Conservation (phyloP, 2,329 filamentous ascomycete species). For the Penicillium palitans region DNA sequence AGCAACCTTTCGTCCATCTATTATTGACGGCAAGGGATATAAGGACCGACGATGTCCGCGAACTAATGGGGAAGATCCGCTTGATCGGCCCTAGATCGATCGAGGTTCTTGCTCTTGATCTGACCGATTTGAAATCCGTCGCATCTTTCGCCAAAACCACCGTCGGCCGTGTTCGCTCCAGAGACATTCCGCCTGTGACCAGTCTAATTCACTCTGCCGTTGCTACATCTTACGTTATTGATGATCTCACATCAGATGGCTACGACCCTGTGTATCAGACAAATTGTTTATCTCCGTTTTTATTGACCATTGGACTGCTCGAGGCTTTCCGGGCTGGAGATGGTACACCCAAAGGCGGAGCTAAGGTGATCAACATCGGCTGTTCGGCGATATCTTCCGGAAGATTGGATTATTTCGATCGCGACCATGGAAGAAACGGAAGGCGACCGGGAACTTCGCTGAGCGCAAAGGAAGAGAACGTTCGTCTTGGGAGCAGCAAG, state of each 20-base stretch:
- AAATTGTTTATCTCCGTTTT: slow-evolving; percentile 40
- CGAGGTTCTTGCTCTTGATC: slow-evolving; percentile 33
- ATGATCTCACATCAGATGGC: slow-evolving; percentile 35
- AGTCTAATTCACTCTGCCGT: slow-evolving; percentile 38
- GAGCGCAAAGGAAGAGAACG: slow-evolving; percentile 32
- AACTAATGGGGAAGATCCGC: slow-evolving; percentile 31
- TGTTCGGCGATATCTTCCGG: slow-evolving; percentile 36
- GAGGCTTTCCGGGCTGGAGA: slow-evolving; percentile 39
- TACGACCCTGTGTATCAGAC: slow-evolving; percentile 41
- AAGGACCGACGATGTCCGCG: slow-evolving; percentile 30
- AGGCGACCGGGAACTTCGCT: slow-evolving; percentile 27
- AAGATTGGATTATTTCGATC: slow-evolving; percentile 36
- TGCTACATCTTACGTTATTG: slow-evolving; percentile 34
- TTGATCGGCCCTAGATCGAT: slow-evolving; percentile 37
- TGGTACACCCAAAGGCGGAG: slow-evolving; percentile 32
- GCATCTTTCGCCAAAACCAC: slow-evolving; percentile 34
- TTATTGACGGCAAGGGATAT: slow-evolving; percentile 35
- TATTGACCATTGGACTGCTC: slow-evolving; percentile 38
- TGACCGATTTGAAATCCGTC: slow-evolving; percentile 36
- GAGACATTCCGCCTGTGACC: slow-evolving; percentile 38
- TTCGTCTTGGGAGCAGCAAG: slow-evolving; percentile 40
- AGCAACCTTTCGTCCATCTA: slow-evolving; percentile 39
- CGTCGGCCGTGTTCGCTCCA: slow-evolving; percentile 34
- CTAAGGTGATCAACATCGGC: slow-evolving; percentile 40
- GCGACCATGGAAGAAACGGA: slow-evolving; percentile 20